Evolutionary conservation across 306 rosid species (phyloP).

Genomic region (Cucurbita ficifolia): DNA sequence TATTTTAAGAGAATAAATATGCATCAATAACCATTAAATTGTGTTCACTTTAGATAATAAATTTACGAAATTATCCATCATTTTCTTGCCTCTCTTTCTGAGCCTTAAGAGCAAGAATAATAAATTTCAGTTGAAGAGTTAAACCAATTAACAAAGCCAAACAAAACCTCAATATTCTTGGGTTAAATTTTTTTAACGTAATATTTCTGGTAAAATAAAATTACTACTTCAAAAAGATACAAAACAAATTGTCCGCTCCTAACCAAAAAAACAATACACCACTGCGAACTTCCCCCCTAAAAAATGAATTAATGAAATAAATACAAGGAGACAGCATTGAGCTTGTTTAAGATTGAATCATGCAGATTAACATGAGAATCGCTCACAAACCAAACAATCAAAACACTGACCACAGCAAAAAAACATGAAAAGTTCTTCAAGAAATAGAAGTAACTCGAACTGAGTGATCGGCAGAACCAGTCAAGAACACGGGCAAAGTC

Average conservation of each 20-base stretch:
- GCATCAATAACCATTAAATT: too few relatives aligned
- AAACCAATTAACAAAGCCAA: not conserved
- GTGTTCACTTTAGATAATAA: too few relatives aligned
- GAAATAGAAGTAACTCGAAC: constrained; percentile 65
- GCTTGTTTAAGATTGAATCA: not conserved
- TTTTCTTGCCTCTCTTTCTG: not conserved
- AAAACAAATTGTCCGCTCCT: not conserved
- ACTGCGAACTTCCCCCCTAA: not conserved
- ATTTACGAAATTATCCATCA: not conserved
- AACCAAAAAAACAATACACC: not conserved
- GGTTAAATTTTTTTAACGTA: not conserved
- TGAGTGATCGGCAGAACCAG: constrained; percentile 91
- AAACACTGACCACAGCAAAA: not conserved
- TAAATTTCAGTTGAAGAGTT: not conserved
- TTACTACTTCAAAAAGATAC: not conserved
- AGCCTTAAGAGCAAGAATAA: not conserved
- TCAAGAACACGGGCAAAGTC: constrained; percentile 67
- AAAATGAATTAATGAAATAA: not conserved
- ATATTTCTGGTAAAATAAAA: not conserved
- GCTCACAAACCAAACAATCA: not conserved
- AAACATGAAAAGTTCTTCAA: constrained; percentile 6
- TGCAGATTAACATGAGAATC: not conserved
- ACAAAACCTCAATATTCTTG: not conserved
- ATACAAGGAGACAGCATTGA: not conserved
- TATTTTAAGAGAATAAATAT: too few relatives aligned